A percentile compares a stretch with the other conserved stretches of the same genome.
Conservation (phyloP, 495 filamentous ascomycete species). For the Penicillium silybi region DNA sequence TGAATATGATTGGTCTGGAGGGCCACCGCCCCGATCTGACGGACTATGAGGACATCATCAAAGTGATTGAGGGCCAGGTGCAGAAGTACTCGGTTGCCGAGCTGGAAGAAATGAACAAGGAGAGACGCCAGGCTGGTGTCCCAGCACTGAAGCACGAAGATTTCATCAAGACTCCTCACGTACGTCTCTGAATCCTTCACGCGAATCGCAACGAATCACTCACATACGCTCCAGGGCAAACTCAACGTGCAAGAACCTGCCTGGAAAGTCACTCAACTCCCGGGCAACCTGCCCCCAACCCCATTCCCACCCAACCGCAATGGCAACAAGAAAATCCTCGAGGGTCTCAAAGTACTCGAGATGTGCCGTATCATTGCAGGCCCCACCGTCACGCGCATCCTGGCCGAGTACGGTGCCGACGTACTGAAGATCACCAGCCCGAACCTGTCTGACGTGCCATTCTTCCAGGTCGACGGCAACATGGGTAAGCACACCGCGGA, state of each 20-base stretch:
- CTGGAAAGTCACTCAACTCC: slow-evolving; percentile 50
- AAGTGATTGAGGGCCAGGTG: slow-evolving; percentile 63
- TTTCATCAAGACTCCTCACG: slow-evolving; percentile 59
- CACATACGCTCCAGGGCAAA: slow-evolving; percentile 36
- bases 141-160: slow-evolving; percentile 61
- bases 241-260: slow-evolving; percentile 45
- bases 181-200: slow-evolving; percentile 28
- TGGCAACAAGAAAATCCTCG: slow-evolving; percentile 29
- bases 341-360: slow-evolving; percentile 55
- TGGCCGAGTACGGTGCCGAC: slow-evolving; percentile 64
- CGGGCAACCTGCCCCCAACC: slow-evolving; percentile 45
- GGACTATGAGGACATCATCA: slow-evolving; percentile 62
- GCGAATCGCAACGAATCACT: slow-evolving; percentile 11
- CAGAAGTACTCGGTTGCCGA: slow-evolving; percentile 58
- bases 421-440: slow-evolving; percentile 69
- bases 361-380: slow-evolving; percentile 60
- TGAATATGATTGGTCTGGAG: slow-evolving; percentile 69
- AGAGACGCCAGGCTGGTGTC: slow-evolving; percentile 62
- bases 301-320: slow-evolving; percentile 43
- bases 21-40: slow-evolving; percentile 58
- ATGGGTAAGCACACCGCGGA: slow-evolving; percentile 60
- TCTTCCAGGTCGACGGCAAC: slow-evolving; percentile 79
- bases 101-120: slow-evolving; percentile 61
- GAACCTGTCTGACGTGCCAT: slow-evolving; percentile 65
- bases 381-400: slow-evolving; percentile 61